A percentile compares a stretch with the other conserved stretches of the same genome.
Conservation (phyloP, 2,329 filamentous ascomycete species). For the Aaosphaeria pasadenensis region DNA sequence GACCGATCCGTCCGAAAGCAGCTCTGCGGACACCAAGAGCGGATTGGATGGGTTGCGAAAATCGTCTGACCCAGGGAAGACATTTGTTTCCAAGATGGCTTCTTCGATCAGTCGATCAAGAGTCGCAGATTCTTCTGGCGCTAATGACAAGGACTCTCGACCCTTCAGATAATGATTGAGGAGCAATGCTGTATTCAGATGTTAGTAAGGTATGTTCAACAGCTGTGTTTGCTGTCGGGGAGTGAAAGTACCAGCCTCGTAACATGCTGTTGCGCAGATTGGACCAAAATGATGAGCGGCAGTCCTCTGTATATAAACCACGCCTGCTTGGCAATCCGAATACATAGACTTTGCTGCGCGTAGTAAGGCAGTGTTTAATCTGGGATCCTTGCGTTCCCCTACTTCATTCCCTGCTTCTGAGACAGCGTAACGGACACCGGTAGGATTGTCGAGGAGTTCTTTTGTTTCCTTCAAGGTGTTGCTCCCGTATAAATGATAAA, state of each 20-base stretch:
- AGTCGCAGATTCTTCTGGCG: background rate
- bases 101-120: background rate
- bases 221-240: background rate
- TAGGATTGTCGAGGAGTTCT: background rate
- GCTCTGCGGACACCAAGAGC: background rate
- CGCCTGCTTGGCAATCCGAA: background rate
- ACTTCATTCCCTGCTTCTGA: too few relatives aligned
- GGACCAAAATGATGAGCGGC: background rate
- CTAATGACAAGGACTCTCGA: background rate
- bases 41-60: background rate
- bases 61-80: background rate
- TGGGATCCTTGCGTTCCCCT: too few relatives aligned
- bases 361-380: background rate
- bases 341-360: background rate
- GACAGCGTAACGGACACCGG: too few relatives aligned
- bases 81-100: too few relatives aligned
- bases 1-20: background rate
- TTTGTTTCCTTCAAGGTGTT: slow-evolving; percentile 1
- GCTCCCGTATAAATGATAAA: slow-evolving; percentile 4
- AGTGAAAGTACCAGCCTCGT: background rate
- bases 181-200: background rate
- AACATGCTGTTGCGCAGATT: background rate
- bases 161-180: background rate
- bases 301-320: background rate
- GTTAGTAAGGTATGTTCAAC: background rate